phyloP scores from a whole-genome alignment of 768 basidiomycete genomes.

The Lentinula edodes region DNA sequence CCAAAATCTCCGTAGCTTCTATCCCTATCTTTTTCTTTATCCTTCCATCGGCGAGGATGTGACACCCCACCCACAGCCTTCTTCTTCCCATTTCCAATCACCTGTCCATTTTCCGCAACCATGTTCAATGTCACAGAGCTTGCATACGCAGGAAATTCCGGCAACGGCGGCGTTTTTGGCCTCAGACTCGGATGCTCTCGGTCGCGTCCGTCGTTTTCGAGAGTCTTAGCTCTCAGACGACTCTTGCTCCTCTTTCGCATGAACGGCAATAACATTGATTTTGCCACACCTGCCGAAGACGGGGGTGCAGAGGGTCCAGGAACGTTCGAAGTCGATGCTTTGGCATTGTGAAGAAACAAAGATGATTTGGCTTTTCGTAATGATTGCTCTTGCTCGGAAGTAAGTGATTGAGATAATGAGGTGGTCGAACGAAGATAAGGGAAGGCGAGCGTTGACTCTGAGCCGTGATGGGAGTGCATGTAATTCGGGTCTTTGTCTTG shows the following conservation, averaged over 20 bases:
- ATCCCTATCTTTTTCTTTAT: slow-evolving; percentile 19
- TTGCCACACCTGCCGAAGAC: neutral
- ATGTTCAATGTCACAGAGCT: neutral
- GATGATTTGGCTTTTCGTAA: neutral
- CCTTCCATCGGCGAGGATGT: slow-evolving; percentile 17
- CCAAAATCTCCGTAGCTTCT: slow-evolving; percentile 8
- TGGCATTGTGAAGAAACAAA: neutral
- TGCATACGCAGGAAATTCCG: neutral
- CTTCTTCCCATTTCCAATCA: neutral
- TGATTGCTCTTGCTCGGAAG: neutral
- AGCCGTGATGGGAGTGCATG: neutral
- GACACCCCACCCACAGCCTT: neutral
- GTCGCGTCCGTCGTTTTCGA: neutral
- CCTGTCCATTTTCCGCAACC: neutral
- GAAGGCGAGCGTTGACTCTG: neutral
- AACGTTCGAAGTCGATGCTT: neutral
- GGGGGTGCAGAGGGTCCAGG: neutral
- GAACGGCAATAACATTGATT: neutral
- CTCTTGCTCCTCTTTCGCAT: neutral
- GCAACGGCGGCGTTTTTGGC: neutral
- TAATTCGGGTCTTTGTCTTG: neutral
- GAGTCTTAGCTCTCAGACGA: neutral
- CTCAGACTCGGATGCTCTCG: slow-evolving; percentile 1
- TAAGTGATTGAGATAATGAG: neutral
- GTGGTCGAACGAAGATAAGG: neutral